A percentile compares a stretch with the other conserved stretches of the same genome.
Conservation (phyloP, 1,284 basidiomycete species). For the Sporisorium sorghi region DNA sequence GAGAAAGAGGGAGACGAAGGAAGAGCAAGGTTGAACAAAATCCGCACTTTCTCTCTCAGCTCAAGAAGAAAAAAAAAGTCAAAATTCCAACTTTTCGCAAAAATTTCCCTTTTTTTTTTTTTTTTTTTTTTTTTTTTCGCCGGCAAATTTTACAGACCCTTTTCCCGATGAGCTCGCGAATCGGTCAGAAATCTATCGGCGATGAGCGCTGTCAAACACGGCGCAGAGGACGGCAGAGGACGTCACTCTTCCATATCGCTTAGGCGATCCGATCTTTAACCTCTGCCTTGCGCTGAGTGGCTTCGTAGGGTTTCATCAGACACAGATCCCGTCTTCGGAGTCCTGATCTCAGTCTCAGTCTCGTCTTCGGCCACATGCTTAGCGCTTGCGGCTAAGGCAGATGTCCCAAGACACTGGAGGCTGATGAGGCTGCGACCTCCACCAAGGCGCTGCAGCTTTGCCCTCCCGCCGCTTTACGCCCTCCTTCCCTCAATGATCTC, state of each 20-base stretch:
- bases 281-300: background rate
- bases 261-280: slow-evolving; percentile 37
- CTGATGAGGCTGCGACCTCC: slow-evolving; percentile 7
- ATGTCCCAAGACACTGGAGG: background rate
- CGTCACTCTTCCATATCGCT: slow-evolving; percentile 28
- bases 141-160: slow-evolving; percentile 38
- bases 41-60: slow-evolving; percentile 12
- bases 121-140: slow-evolving; percentile 13
- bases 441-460: background rate
- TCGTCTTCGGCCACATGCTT: background rate
- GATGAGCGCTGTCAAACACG: slow-evolving; percentile 25
- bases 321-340: background rate
- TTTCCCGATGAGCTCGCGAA: slow-evolving; percentile 4
- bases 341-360: slow-evolving; percentile 4
- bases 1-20: slow-evolving; percentile 8
- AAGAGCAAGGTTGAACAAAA: background rate
- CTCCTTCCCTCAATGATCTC: background rate
- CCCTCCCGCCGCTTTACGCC: background rate
- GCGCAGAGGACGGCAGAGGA: slow-evolving; percentile 9
- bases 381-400: no score
- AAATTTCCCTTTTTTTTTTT: slow-evolving; percentile 16
- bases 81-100: slow-evolving; percentile 9
- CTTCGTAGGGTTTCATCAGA: background rate
- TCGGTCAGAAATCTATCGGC: slow-evolving; percentile 12
- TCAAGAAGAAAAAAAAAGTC: slow-evolving; percentile 8